Evolutionary conservation across 495 filamentous ascomycete species (phyloP), one percentile per base, ranked within the genome.

Genomic region (Aspergillus baeticus): DNA sequence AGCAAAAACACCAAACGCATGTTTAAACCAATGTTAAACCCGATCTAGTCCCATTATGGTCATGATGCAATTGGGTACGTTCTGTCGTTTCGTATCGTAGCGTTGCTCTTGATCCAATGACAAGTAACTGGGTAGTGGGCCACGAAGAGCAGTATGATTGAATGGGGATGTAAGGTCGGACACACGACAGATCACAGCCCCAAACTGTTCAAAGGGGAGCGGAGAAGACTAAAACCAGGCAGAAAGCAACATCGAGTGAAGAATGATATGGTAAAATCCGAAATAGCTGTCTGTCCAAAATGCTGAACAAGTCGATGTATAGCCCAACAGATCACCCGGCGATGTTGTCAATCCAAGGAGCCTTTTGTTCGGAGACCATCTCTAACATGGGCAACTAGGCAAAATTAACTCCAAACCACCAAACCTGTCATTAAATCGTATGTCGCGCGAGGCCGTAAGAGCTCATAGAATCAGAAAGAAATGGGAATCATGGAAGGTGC

Each of bases 401-500:
- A 60, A 57, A 59, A 56, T 45, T 53, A 66, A 63, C 64, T 66
- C 64, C 64, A 66, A 63, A 46, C 59, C 60, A 61, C 64, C 58
- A 37, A 63, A 63, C 64, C 64, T 54, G 29, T 66, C 61, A 61
- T 63, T 62, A 63, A 63, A 58, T 66, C 64, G 58, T 66, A 62
- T 63, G 51, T 59, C 58, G 17, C 50, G 54, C 60, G 44, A 60
- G 53, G 54, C 58, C 55, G 54, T 59, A 44, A 51, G 60, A 57
- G 48, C 36, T 59, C 63, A 55, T 66, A 61, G 60, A 56, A 42
- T 56, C 51, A 58, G 60, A 62, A 58, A n/a, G n/a, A 53, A 61
- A 22, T 37, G 51, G 56, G 54, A 52, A 44, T 18, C 46, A 23
- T 8, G 43, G 43, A 58, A 48, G 57, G 54, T 21, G 53, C 49